A percentile compares a stretch with the other conserved stretches of the same genome.
Evolutionary conservation across 2,329 filamentous ascomycete genomes (phyloP).

Genomic region (Xylaria hypoxylon): DNA sequence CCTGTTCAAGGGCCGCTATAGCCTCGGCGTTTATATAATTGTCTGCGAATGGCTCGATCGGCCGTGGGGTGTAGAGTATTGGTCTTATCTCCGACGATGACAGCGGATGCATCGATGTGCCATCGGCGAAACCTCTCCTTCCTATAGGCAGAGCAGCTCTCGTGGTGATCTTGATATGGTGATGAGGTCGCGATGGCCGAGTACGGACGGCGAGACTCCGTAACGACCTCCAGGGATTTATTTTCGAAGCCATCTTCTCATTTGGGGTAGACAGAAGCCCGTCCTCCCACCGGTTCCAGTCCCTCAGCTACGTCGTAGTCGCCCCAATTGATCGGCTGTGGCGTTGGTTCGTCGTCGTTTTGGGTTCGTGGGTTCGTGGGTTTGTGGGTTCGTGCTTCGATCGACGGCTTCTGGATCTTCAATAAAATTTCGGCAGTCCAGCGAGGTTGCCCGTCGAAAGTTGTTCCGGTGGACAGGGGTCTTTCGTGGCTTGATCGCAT

Average conservation of each 20-base stretch:
- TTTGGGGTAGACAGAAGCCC: slow-evolving; percentile 18
- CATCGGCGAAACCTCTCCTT: slow-evolving; percentile 43
- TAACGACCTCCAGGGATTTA: slow-evolving; percentile 48
- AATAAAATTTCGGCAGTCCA: slow-evolving; percentile 28
- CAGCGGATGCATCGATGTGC: slow-evolving; percentile 38
- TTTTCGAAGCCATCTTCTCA: slow-evolving; percentile 49
- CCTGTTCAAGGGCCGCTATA: slow-evolving; percentile 47
- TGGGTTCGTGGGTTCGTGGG: background rate
- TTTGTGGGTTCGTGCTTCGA: background rate
- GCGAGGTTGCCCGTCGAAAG: slow-evolving; percentile 17
- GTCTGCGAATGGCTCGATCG: slow-evolving; percentile 45
- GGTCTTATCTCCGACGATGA: slow-evolving; percentile 24
- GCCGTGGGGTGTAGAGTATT: slow-evolving; percentile 30
- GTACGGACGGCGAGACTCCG: slow-evolving; percentile 49
- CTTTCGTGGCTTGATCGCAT: slow-evolving; percentile 29
- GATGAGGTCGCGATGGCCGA: slow-evolving; percentile 36
- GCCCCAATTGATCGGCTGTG: slow-evolving; percentile 4
- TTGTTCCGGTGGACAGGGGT: slow-evolving; percentile 32
- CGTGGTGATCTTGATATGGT: slow-evolving; percentile 10
- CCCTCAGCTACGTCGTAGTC: slow-evolving; percentile 21
- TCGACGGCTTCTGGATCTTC: slow-evolving; percentile 3
- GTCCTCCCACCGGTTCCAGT: slow-evolving; percentile 38
- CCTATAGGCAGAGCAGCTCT: slow-evolving; percentile 24
- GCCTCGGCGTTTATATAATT: slow-evolving; percentile 49
- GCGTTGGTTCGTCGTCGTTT: slow-evolving; percentile 22